These are phyloP conservation scores for Fennellomyces sp. DNA, from an alignment of 371 early-diverging fungal species.

Conservation along the genomic window DNA sequence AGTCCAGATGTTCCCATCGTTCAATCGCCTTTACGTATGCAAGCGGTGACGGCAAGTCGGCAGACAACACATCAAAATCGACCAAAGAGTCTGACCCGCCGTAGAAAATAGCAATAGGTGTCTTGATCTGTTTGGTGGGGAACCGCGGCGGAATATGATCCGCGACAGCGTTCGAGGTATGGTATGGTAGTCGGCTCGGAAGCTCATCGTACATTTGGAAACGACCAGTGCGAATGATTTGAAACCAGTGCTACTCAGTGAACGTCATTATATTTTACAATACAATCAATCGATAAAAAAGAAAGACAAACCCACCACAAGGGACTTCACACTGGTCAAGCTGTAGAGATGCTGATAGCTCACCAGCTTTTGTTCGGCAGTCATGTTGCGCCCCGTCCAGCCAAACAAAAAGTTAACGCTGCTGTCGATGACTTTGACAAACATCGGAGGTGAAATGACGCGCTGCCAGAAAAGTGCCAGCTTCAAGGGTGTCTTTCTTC, in stretches of 20 bases:
- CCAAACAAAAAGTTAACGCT: slow-evolving; percentile 82
- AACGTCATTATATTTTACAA: not conserved
- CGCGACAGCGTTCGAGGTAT: slow-evolving; percentile 43
- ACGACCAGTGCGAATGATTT: slow-evolving; percentile 85
- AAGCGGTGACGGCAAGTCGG: slow-evolving; percentile 57
- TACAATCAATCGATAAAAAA: not conserved
- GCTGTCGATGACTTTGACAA: slow-evolving; percentile 77
- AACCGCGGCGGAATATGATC: slow-evolving; percentile 64
- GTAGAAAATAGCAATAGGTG: slow-evolving; percentile 89
- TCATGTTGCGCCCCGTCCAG: slow-evolving; percentile 81
- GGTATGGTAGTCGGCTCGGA: slow-evolving; percentile 65
- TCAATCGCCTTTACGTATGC: slow-evolving; percentile 66
- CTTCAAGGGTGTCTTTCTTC: slow-evolving; percentile 79
- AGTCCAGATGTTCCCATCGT: slow-evolving; percentile 82
- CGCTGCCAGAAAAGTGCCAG: slow-evolving; percentile 89
- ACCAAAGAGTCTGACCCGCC: slow-evolving; percentile 88
- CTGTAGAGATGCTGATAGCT: slow-evolving; percentile 92
- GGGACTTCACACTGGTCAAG: slow-evolving; percentile 85
- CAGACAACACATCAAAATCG: slow-evolving; percentile 66
- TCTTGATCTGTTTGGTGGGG: slow-evolving; percentile 84
- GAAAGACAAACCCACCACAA: slow-evolving; percentile 64
- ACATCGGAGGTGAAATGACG: slow-evolving; percentile 76
- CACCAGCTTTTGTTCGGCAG: slow-evolving; percentile 73
- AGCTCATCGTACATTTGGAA: slow-evolving; percentile 96
- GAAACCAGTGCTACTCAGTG: slow-evolving; percentile 81